These are phyloP conservation scores for Borealophlyctis nickersoniae DNA, from an alignment of 192 early-diverging fungal genomes.

Conservation along the genomic window DNA sequence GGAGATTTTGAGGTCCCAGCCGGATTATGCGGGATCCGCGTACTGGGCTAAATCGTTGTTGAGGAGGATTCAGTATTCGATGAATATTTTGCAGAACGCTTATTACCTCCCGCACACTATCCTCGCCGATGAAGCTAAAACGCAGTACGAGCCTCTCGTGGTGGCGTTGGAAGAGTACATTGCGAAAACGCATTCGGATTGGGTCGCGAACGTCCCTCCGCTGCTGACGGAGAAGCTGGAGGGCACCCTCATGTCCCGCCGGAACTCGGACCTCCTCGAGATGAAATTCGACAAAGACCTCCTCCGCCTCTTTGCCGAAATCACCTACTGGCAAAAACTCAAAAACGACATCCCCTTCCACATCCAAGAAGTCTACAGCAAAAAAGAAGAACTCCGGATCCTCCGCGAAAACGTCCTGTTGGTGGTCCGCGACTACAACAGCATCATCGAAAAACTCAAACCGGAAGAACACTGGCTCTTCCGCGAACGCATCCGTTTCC, in stretches of 20 bases:
- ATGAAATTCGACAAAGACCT: slow-evolving; percentile 60
- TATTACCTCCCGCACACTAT: slow-evolving; percentile 56
- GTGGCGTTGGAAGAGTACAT: slow-evolving; percentile 60
- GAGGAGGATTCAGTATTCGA: slow-evolving; percentile 44
- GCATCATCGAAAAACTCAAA: slow-evolving; percentile 54
- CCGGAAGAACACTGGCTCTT: slow-evolving; percentile 54
- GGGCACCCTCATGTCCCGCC: slow-evolving; percentile 44
- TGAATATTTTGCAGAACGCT: slow-evolving; percentile 37
- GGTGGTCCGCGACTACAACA: slow-evolving; percentile 65
- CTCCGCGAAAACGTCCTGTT: slow-evolving; percentile 60
- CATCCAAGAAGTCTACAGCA: slow-evolving; percentile 59
- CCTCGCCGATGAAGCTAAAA: slow-evolving; percentile 52
- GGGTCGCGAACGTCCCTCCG: slow-evolving; percentile 40
- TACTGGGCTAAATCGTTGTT: slow-evolving; percentile 60
- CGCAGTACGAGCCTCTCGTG: slow-evolving; percentile 50
- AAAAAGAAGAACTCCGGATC: slow-evolving; percentile 56
- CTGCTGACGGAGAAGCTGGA: slow-evolving; percentile 44
- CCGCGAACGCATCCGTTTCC: slow-evolving; percentile 56
- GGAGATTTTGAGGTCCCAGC: slow-evolving; percentile 52
- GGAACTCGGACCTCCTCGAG: slow-evolving; percentile 42
- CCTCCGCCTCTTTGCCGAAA: slow-evolving; percentile 53
- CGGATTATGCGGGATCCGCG: slow-evolving; percentile 57
- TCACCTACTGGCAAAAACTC: slow-evolving; percentile 58
- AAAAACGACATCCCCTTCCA: slow-evolving; percentile 61
- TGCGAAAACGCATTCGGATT: slow-evolving; percentile 53